These are phyloP conservation scores for Isochrysis galbana DNA, from an alignment of 78 protist species.

Conservation along the genomic window DNA sequence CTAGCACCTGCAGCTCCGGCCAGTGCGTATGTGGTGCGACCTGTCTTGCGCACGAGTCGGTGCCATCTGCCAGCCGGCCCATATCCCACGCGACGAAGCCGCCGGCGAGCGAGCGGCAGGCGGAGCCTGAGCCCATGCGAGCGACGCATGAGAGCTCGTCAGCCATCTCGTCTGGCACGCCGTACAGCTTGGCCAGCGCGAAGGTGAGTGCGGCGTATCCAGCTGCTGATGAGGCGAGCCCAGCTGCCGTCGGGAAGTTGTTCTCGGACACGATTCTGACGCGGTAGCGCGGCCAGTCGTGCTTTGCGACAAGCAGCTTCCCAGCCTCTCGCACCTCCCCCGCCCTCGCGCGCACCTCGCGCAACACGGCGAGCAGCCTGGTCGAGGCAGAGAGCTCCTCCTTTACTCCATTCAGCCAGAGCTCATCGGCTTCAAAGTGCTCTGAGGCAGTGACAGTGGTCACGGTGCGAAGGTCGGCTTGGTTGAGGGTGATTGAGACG, in stretches of 20 bases:
- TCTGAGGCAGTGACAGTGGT: constrained; percentile 71
- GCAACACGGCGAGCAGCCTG: constrained; percentile 23
- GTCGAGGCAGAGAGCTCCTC: not conserved
- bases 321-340: not conserved
- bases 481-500: constrained; percentile 82
- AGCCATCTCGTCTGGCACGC: not conserved
- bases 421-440: constrained; percentile 58
- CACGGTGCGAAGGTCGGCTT: constrained; percentile 65
- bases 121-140: constrained; percentile 93
- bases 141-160: constrained; percentile 78
- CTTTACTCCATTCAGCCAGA: constrained; percentile 92
- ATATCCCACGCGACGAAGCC: constrained; percentile 95
- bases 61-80: constrained; percentile 81
- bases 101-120: constrained; percentile 93
- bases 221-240: not conserved
- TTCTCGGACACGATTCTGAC: constrained; percentile 83
- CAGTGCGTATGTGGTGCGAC: constrained; percentile 77
- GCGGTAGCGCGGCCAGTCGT: not conserved
- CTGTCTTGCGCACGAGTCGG: constrained; percentile 45
- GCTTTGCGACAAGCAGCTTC: not conserved
- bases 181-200: constrained; percentile 62
- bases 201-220: constrained; percentile 52
- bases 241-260: constrained; percentile 92
- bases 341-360: not conserved
- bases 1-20: constrained; percentile 85